Percentiles rank a stretch among this genome's conserved stretches.
These are phyloP conservation scores for Oenanthe javanica DNA, from an alignment of 140 eudicot species.

Conservation along the genomic window DNA sequence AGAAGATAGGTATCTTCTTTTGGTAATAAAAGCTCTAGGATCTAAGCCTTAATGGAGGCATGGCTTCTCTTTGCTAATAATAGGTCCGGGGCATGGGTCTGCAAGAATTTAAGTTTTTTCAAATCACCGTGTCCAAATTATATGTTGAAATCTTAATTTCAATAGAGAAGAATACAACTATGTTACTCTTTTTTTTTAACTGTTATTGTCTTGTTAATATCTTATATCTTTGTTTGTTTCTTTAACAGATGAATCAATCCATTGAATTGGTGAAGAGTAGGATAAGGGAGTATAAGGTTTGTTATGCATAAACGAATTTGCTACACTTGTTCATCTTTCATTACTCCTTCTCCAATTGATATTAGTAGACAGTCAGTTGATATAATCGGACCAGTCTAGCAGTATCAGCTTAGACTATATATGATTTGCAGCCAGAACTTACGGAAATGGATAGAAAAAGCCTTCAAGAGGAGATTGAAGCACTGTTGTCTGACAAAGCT, in stretches of 20 bases:
- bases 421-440: slow-evolving; percentile 48
- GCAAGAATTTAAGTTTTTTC: background rate
- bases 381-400: background rate
- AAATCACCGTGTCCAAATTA: background rate
- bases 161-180: background rate
- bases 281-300: slow-evolving; percentile 45
- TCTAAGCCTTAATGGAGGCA: background rate
- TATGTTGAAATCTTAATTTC: background rate
- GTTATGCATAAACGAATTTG: slow-evolving; percentile 8
- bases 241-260: slow-evolving; percentile 50
- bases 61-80: background rate
- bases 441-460: slow-evolving; percentile 34
- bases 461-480: slow-evolving; percentile 69
- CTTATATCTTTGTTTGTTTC: slow-evolving; percentile 5
- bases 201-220: background rate
- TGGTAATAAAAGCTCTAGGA: background rate
- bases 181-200: too few species aligned
- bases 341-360: background rate
- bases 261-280: slow-evolving; percentile 37
- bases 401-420: background rate
- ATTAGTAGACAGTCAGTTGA: background rate
- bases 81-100: background rate
- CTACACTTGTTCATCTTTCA: background rate
- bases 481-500: slow-evolving; percentile 55
- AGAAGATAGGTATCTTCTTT: background rate